Evolutionary conservation across 2,329 filamentous ascomycete species (phyloP).

Genomic region (Colletotrichum musae): DNA sequence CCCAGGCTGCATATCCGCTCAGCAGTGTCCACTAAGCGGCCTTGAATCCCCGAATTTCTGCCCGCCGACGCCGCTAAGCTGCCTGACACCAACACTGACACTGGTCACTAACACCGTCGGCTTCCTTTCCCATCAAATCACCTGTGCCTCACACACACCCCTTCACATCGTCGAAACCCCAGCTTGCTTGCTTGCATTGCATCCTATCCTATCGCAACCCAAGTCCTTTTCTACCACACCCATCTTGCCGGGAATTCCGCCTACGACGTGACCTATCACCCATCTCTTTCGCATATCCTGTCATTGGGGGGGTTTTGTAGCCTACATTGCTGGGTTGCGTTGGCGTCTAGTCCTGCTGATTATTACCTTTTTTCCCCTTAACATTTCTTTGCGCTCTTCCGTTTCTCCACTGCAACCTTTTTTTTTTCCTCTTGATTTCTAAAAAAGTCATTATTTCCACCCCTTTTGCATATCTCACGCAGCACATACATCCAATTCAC

Average conservation of each 20-base stretch:
- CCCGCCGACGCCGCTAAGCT: neutral
- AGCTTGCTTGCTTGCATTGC: neutral
- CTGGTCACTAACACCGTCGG: no score
- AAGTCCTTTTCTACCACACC: slow-evolving; percentile 12
- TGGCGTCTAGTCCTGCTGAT: slow-evolving; percentile 10
- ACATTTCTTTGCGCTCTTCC: neutral
- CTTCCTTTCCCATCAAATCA: neutral
- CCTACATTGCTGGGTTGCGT: neutral
- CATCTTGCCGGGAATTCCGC: slow-evolving; percentile 38
- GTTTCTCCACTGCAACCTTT: slow-evolving; percentile 4
- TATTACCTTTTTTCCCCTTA: neutral
- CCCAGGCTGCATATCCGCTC: neutral
- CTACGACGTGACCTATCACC: slow-evolving; percentile 8
- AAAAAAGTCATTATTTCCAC: neutral
- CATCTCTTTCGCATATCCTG: slow-evolving; percentile 3
- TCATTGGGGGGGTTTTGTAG: slow-evolving; percentile 15
- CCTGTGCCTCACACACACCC: slow-evolving; percentile 27
- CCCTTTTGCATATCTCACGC: slow-evolving; percentile 22
- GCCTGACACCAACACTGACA: neutral
- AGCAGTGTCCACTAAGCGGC: neutral
- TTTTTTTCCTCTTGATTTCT: neutral
- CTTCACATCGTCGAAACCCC: slow-evolving; percentile 12
- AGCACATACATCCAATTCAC: neutral
- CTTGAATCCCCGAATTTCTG: neutral
- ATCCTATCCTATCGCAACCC: slow-evolving; percentile 29